phyloP scores from a whole-genome alignment of 331 rosid species.

The Arachis monticola region DNA sequence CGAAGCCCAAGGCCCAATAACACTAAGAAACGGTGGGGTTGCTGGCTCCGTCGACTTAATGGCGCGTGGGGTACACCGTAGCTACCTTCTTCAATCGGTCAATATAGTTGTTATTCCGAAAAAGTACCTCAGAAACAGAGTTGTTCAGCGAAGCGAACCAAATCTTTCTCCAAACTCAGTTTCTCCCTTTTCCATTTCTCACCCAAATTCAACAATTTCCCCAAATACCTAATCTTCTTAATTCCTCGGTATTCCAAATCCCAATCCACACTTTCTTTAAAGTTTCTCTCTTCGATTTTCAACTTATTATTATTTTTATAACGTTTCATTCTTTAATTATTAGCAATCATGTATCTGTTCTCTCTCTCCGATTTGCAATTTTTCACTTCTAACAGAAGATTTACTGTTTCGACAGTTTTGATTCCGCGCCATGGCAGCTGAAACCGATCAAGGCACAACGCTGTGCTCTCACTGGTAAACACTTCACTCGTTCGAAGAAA shows the following conservation, averaged over 20 bases:
- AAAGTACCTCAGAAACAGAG: constrained; percentile 32
- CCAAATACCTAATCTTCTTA: not conserved
- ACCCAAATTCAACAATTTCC: not conserved
- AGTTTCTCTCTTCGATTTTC: not conserved
- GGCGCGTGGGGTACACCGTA: constrained; percentile 34
- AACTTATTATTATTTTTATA: not conserved
- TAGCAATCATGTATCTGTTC: constrained; percentile 22
- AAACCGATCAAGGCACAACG: constrained; percentile 54
- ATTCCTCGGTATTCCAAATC: constrained; percentile 20
- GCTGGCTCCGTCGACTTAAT: constrained; percentile 13
- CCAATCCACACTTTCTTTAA: not conserved
- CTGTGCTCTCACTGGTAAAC: constrained; percentile 81
- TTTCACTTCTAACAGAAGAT: constrained; percentile 28
- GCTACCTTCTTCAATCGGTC: constrained; percentile 32
- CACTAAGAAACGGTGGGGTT: not conserved
- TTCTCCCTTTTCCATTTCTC: not conserved
- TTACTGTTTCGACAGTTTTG: constrained; percentile 26
- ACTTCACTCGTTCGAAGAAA: not conserved
- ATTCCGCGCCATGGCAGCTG: constrained; percentile 59
- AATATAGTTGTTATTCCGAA: not conserved
- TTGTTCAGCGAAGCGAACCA: constrained; percentile 23
- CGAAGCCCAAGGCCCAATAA: constrained; percentile 25
- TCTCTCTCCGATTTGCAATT: not conserved
- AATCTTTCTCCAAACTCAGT: constrained; percentile 2
- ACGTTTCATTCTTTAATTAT: not conserved